A percentile compares a stretch with the other conserved stretches of the same genome.
Conservation (phyloP, 345 rosid species). For the Aquilaria yunnanensis region DNA sequence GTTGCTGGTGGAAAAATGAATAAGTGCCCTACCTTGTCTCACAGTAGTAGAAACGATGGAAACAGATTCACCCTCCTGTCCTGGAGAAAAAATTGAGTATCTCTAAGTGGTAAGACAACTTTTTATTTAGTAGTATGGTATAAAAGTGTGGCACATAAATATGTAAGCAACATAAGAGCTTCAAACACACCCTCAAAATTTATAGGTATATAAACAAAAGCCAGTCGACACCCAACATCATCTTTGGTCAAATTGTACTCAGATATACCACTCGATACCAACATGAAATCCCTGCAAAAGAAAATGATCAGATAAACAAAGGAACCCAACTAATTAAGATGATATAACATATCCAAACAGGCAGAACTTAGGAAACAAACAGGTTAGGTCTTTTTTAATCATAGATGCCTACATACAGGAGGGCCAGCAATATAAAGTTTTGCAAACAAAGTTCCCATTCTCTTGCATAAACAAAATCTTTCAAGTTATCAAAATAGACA, state of each 20-base stretch:
- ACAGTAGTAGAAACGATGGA: constrained; percentile 53
- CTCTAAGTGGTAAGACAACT: constrained; percentile 8
- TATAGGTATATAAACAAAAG: constrained; percentile 78
- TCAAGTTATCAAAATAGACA: constrained; percentile 3
- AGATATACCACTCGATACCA: constrained; percentile 69
- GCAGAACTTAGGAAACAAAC: not conserved
- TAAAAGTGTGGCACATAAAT: constrained; percentile 6
- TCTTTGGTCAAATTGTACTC: constrained; percentile 78
- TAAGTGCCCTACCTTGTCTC: constrained; percentile 56
- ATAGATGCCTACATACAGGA: too few species aligned
- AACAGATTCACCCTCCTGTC: constrained; percentile 77
- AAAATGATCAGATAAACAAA: constrained; percentile 2
- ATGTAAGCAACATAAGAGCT: constrained; percentile 7
- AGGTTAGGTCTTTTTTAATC: too few species aligned
- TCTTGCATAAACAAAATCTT: not conserved
- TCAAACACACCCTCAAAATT: constrained; percentile 78
- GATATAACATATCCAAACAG: not conserved
- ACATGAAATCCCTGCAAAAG: constrained; percentile 45
- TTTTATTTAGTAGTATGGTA: not conserved
- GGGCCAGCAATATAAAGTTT: too few species aligned
- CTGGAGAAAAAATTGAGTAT: constrained; percentile 36
- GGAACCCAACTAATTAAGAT: not conserved
- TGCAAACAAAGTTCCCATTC: too few species aligned
- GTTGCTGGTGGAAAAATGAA: constrained; percentile 6
- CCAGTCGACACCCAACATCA: constrained; percentile 71